A percentile compares a stretch with the other conserved stretches of the same genome.
These are phyloP conservation scores for Podila horticola DNA, from an alignment of 192 early-diverging fungal species.

Conservation along the genomic window DNA sequence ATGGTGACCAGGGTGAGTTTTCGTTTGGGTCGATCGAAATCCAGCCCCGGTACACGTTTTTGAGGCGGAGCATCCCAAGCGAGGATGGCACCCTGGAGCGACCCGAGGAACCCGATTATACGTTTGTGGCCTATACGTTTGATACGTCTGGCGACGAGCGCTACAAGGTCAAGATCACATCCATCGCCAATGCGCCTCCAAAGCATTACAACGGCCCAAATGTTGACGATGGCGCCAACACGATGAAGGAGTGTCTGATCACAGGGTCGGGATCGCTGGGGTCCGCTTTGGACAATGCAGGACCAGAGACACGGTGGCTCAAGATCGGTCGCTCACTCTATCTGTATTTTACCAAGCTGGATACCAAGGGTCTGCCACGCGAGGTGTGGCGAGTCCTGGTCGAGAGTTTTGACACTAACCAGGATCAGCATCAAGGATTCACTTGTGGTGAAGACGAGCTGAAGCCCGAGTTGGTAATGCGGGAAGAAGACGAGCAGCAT, in stretches of 20 bases:
- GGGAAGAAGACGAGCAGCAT: conserved; percentile 26
- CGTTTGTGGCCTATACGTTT: conserved; percentile 24
- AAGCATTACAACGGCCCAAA: not conserved
- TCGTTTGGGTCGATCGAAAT: conserved; percentile 33
- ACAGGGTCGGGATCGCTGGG: not conserved
- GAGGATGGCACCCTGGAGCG: not conserved
- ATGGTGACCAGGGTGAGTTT: conserved; percentile 3
- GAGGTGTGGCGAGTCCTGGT: conserved; percentile 40
- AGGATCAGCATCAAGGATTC: not conserved
- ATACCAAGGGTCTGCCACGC: conserved; percentile 26
- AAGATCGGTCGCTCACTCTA: conserved; percentile 17
- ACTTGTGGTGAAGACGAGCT: not conserved
- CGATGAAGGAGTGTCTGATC: not conserved
- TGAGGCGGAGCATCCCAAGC: not conserved
- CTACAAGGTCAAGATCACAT: conserved; percentile 4
- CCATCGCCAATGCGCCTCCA: not conserved
- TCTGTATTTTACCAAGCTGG: conserved; percentile 33
- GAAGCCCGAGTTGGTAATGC: conserved; percentile 28
- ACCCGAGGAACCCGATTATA: not conserved
- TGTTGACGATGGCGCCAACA: not conserved
- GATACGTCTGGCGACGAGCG: conserved; percentile 28
- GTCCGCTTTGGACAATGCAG: conserved; percentile 19
- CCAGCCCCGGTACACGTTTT: conserved; percentile 15
- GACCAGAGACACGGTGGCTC: conserved; percentile 21
- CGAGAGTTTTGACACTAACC: not conserved